Percentiles rank a stretch among this genome's conserved stretches.
Evolutionary conservation across 2,329 filamentous ascomycete genomes (phyloP).

Genomic region (Myriosclerotinia scirpicola): DNA sequence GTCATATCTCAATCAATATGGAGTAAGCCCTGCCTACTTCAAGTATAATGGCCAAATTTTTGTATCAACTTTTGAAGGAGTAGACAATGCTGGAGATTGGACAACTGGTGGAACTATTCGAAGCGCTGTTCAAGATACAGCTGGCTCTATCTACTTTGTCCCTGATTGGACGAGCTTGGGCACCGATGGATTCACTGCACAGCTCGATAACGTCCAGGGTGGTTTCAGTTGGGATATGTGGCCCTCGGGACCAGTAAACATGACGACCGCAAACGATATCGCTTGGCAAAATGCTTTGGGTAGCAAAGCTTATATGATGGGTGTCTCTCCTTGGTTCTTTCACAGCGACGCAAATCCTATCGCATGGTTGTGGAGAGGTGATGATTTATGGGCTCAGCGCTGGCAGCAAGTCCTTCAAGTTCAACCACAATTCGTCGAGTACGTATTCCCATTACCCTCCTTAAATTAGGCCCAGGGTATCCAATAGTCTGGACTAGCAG

Average conservation of each 20-base stretch:
- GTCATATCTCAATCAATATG: constrained; percentile 39
- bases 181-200: constrained; percentile 34
- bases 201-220: constrained; percentile 42
- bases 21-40: constrained; percentile 42
- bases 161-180: constrained; percentile 50
- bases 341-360: constrained; percentile 58
- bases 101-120: constrained; percentile 41
- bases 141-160: constrained; percentile 44
- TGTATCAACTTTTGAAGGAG: constrained; percentile 55
- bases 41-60: constrained; percentile 45
- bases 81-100: constrained; percentile 47
- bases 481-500: no score
- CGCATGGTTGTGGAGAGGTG: constrained; percentile 64
- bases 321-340: constrained; percentile 60
- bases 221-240: constrained; percentile 48
- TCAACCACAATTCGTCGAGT: constrained; percentile 48
- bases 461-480: no score
- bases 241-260: constrained; percentile 43
- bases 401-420: constrained; percentile 53
- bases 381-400: constrained; percentile 59
- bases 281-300: constrained; percentile 43
- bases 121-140: constrained; percentile 34
- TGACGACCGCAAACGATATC: constrained; percentile 43
- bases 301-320: constrained; percentile 52
- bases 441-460: constrained; percentile 36